phyloP scores from a whole-genome alignment of 1,284 basidiomycete genomes.

The Ceratobasidium sp. region DNA sequence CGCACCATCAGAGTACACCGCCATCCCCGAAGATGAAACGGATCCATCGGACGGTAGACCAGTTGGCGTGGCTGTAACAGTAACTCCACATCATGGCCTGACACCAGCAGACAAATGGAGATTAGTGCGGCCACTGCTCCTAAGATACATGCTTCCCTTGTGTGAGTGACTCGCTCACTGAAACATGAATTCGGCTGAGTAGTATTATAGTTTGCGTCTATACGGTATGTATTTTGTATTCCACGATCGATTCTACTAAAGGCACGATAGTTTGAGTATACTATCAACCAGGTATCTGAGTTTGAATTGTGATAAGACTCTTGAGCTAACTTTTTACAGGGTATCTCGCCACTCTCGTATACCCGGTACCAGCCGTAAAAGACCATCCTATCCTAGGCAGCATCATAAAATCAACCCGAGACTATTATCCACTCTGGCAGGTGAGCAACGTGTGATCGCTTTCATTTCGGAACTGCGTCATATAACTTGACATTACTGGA shows the following conservation, averaged over 20 bases:
- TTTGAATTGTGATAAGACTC: not conserved
- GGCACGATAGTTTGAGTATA: slow-evolving; percentile 82
- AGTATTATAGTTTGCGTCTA: slow-evolving; percentile 71
- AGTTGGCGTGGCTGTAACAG: not conserved
- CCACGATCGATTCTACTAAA: slow-evolving; percentile 36
- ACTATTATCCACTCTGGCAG: slow-evolving; percentile 97
- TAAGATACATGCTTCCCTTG: slow-evolving; percentile 81
- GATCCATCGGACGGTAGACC: slow-evolving; percentile 43
- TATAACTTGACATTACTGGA: slow-evolving; percentile 45
- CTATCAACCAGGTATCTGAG: slow-evolving; percentile 79
- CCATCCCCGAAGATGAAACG: slow-evolving; percentile 54
- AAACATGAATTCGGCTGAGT: not conserved
- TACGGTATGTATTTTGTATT: slow-evolving; percentile 58
- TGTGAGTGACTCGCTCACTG: slow-evolving; percentile 59
- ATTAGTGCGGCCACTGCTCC: slow-evolving; percentile 74
- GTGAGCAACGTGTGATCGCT: slow-evolving; percentile 51
- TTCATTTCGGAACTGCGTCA: not conserved
- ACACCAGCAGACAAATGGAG: slow-evolving; percentile 75
- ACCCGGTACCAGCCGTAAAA: slow-evolving; percentile 76
- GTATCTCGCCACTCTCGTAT: slow-evolving; percentile 92
- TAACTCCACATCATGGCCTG: slow-evolving; percentile 55
- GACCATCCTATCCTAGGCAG: slow-evolving; percentile 69
- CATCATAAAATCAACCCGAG: slow-evolving; percentile 84
- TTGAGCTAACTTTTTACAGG: slow-evolving; percentile 54
- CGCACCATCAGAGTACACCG: slow-evolving; percentile 41